Evolutionary conservation across 805 yeast genomes (phyloP).

Genomic region (Dipodascus geniculatus): DNA sequence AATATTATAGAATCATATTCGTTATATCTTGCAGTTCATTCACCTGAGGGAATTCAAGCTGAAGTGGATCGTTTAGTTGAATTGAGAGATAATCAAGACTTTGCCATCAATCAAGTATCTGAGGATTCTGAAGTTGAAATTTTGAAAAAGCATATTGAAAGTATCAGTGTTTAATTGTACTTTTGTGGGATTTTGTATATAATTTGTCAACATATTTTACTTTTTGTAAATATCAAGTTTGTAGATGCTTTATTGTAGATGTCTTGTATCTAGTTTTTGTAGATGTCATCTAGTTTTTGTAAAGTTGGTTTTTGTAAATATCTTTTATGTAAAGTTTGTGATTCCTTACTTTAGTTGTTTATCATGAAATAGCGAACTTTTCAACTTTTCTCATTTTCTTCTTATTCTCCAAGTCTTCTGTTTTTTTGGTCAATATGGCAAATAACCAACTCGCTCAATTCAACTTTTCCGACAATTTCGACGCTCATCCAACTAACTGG

Average conservation of each 20-base stretch:
- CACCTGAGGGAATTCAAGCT: conserved; percentile 29
- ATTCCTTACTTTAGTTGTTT: background rate
- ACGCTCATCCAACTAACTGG: background rate
- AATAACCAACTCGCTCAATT: background rate
- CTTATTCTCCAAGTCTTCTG: no score
- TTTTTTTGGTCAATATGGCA: background rate
- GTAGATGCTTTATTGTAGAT: no score
- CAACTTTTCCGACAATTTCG: background rate
- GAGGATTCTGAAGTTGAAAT: background rate
- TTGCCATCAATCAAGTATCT: background rate
- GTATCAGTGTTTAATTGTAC: no score
- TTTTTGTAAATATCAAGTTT: background rate
- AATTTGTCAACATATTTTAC: no score
- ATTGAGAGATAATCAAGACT: background rate
- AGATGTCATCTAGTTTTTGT: no score
- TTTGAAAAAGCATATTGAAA: background rate
- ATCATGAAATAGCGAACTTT: no score
- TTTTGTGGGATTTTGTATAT: background rate
- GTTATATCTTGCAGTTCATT: conserved; percentile 35
- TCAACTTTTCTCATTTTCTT: no score
- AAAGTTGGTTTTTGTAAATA: no score
- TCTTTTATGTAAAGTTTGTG: background rate
- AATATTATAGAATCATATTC: conserved; percentile 37
- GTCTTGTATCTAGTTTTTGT: background rate
- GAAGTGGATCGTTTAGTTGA: conserved; percentile 20